phyloP scores from a whole-genome alignment of 2,329 filamentous ascomycete species.

The Xylaria sp. region DNA sequence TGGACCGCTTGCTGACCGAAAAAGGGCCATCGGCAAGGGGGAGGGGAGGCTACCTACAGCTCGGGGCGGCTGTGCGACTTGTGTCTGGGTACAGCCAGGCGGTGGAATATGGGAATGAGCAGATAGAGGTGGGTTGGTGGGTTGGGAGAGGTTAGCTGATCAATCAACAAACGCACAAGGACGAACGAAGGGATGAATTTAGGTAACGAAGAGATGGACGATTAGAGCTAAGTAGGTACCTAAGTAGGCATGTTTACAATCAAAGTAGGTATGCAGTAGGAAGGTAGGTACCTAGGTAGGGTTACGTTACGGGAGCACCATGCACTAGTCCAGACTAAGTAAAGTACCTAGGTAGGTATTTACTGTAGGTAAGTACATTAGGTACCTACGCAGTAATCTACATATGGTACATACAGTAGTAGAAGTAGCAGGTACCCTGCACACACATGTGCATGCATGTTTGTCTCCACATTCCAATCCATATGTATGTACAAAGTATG shows the following conservation, averaged over 20 bases:
- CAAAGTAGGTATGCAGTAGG: neutral
- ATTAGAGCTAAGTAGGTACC: neutral
- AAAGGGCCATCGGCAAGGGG: conserved; percentile 57
- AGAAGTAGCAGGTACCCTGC: no score
- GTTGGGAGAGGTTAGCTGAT: neutral
- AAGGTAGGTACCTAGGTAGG: neutral
- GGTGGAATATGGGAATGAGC: neutral
- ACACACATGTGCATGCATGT: no score
- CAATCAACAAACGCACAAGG: conserved; percentile 1
- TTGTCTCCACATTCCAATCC: no score
- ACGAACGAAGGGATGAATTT: conserved; percentile 9
- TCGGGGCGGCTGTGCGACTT: conserved; percentile 28
- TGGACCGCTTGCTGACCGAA: conserved; percentile 68
- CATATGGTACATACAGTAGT: no score
- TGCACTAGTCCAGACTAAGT: no score
- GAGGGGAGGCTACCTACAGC: conserved; percentile 27
- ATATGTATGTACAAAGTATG: no score
- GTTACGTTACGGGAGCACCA: no score
- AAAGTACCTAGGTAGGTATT: no score
- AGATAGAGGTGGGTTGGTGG: neutral
- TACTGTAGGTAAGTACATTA: no score
- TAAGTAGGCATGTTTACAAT: no score
- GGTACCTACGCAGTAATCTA: no score
- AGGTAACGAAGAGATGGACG: neutral
- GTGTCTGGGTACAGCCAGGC: conserved; percentile 2